Evolutionary conservation across 225 moss, liverwort and hornwort genomes (phyloP), one percentile per base, ranked within the genome.

Genomic region (Neckera pumila): DNA sequence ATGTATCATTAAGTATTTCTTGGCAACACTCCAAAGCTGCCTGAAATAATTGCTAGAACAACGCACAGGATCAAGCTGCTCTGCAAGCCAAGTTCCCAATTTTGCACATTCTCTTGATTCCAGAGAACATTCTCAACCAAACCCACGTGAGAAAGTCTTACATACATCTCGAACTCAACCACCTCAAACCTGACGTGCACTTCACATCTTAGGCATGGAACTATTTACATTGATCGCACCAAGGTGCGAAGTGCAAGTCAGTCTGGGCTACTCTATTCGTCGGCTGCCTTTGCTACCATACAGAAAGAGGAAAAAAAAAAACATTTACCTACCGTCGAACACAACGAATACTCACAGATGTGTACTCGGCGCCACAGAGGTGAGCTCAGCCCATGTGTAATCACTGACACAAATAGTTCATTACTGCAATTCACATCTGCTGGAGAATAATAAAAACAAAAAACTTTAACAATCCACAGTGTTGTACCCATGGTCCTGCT

Each of bases 121-220:
- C 71, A 74, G 61, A 73, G 85, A 88, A 83, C 49, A 64, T 64
- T 49, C 71, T 57, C 63, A 49, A 86, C 57, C 78, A 83, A 81
- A 69, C 76, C 76, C 58, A 54, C 69, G 72, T 70, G 87, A 81
- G 86, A 84, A 85, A 45, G 84, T 58, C 69, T 82, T 42, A 14
- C 88, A 88, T 83, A 47, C 79, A 88, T 82, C 84, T 80, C 60
- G 30, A 84, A 60, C 82, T 60, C 58, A 67, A 54, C 75, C 69
- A 88, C 90, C 88, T 88, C 92, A 84, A 84, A 88, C 80, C 84
- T 76, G 63, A 82, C 89, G 84, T 81, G 92, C 92, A 87, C 81
- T 89, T 90, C 84, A 84, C 85, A 85, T 77, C 90, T 89, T 40
- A 84, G 84, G 90, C 84, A 76, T 42, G 34, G 67, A 81, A 87